phyloP scores from a whole-genome alignment of 2,329 filamentous ascomycete genomes.

The Sporothrix protearum region DNA sequence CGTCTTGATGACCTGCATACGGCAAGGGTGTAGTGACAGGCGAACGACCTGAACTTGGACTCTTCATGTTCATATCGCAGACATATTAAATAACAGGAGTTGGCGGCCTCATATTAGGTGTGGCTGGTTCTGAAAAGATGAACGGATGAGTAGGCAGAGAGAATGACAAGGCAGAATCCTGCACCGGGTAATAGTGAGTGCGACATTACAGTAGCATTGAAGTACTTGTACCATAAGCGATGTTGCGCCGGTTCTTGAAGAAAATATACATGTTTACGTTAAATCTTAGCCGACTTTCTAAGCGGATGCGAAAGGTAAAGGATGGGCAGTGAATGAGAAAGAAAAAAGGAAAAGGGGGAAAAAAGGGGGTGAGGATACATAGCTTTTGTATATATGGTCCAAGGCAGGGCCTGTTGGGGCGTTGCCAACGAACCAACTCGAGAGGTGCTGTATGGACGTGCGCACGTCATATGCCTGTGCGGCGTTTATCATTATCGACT shows the following conservation, averaged over 20 bases:
- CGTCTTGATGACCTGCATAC: too few species aligned
- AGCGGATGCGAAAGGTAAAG: too few species aligned
- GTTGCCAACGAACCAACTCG: neutral
- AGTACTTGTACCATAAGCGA: neutral
- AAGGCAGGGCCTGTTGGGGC: neutral
- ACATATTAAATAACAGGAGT: neutral
- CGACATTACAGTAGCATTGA: neutral
- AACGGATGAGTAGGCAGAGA: neutral
- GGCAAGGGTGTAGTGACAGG: neutral
- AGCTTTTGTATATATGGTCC: neutral
- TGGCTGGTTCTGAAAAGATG: neutral
- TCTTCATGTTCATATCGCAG: too few species aligned
- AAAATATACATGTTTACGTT: neutral
- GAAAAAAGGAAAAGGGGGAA: neutral
- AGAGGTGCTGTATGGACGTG: neutral
- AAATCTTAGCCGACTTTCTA: neutral
- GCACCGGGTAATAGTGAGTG: conserved; percentile 3
- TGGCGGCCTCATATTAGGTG: neutral
- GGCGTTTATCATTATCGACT: neutral
- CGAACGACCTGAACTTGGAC: neutral
- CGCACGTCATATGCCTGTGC: neutral
- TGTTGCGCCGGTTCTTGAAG: neutral
- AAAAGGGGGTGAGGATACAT: neutral
- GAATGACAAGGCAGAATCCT: neutral
- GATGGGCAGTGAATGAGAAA: too few species aligned